Base-by-base conservation (phyloP, 2,329 filamentous ascomycete genomes). In the Cercospora sesami region DNA sequence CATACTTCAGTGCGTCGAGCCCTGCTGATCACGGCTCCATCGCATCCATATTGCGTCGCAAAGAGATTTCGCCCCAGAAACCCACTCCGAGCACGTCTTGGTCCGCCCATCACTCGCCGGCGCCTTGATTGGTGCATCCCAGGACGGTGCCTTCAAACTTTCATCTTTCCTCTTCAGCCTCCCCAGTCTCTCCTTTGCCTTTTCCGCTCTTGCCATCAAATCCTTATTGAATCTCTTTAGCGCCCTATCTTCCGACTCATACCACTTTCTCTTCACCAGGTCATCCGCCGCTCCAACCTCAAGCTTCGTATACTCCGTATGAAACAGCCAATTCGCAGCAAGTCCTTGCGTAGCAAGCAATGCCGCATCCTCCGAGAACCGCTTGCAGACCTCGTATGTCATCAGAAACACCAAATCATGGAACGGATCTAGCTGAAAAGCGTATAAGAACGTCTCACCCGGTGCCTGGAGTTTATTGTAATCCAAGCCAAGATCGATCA, bases 191-290 rank as follows among this genome's bases (percentile, higher is more conserved):
- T 60, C 26, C 42, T 45, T 59, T 21, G 55, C 51, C 21, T 58
- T 65, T 21, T 65, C 26, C 23, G 21, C 39, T 18, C 63, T 31
- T 12, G 33, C 55, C 33, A 65, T 39, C n/a, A 59, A 23, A 31
- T 65, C 63, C 16, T 65, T 59, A 16, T 65, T 42, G 9, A 65
- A 65, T 12, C 63, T 26, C 36, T 48, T 59, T 9, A 65, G 31
- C n/a, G 63, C 63, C 23, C 21, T 33, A 45, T 65, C 63, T 21
- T 65, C 28, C 5, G 63, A 65, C 26, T 65, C 63, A 31, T 65
- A 65, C 63, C 63, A 65, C 51, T 45, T 65, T 3, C 63, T 51
- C 36, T 65, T 59, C 31, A 65, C 31, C 16, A 65, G 14, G 33
- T 65, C 55, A 18, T 59, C 18, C 12, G 55, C 26, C 7, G 51